phyloP scores from a whole-genome alignment of 495 filamentous ascomycete genomes.

The Trichoderma reesei region DNA sequence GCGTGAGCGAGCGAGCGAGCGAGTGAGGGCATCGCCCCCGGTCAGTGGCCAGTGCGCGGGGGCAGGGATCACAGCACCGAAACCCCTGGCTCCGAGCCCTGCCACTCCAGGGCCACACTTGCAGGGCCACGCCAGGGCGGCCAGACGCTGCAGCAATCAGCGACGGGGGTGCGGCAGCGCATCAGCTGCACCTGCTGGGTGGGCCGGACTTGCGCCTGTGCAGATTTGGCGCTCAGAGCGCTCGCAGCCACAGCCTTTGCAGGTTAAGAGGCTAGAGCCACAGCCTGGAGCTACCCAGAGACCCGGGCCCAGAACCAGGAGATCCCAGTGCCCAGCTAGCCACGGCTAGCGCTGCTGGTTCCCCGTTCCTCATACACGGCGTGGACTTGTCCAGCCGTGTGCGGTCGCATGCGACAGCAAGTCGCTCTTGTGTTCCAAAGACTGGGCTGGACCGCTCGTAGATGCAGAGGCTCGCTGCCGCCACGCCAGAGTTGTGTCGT shows the following conservation, averaged over 20 bases:
- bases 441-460: background rate
- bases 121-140: background rate
- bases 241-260: background rate
- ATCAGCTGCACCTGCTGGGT: slow-evolving; percentile 5
- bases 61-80: slow-evolving; percentile 1
- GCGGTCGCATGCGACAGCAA: background rate
- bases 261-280: background rate
- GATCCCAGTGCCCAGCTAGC: background rate
- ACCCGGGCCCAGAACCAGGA: background rate
- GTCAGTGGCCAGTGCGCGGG: background rate
- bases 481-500: background rate
- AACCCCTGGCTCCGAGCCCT: slow-evolving; percentile 3
- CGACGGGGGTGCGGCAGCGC: background rate
- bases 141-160: background rate
- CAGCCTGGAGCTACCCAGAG: background rate
- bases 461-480: background rate
- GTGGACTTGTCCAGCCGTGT: too few relatives aligned
- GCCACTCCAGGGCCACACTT: background rate
- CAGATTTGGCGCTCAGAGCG: slow-evolving; percentile 7
- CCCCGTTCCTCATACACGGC: too few relatives aligned
- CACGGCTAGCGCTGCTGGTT: background rate
- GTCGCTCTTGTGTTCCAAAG: background rate
- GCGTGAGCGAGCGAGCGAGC: background rate
- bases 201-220: background rate
- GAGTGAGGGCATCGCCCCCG: background rate